Evolutionary conservation across 495 filamentous ascomycete genomes (phyloP).

Genomic region (Penicillium mononematosum): DNA sequence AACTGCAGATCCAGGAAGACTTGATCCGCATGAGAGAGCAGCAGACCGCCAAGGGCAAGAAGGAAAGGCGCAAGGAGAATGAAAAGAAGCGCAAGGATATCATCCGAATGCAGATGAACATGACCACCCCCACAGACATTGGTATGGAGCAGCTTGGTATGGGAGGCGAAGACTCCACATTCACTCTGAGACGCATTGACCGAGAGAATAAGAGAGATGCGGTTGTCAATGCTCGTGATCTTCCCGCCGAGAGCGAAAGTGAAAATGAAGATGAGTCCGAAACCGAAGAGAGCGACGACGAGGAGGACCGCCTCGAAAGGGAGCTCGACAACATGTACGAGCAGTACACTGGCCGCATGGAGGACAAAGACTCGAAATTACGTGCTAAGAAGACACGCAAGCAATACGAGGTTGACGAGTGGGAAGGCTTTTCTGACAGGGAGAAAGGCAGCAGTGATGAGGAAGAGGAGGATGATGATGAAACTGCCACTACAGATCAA

Average conservation of each 20-base stretch:
- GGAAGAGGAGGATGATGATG: slow-evolving; percentile 52
- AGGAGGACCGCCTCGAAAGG: slow-evolving; percentile 75
- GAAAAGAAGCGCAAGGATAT: slow-evolving; percentile 89
- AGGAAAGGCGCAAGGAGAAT: slow-evolving; percentile 77
- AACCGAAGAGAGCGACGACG: slow-evolving; percentile 67
- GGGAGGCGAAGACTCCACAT: slow-evolving; percentile 74
- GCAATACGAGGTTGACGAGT: slow-evolving; percentile 81
- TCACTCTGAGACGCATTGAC: slow-evolving; percentile 76
- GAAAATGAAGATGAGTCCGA: slow-evolving; percentile 61
- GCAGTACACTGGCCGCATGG: slow-evolving; percentile 75
- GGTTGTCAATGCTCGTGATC: slow-evolving; percentile 77
- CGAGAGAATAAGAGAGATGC: slow-evolving; percentile 65
- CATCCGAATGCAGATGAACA: slow-evolving; percentile 90
- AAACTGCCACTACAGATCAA: slow-evolving; percentile 51
- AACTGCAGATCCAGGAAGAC: slow-evolving; percentile 83
- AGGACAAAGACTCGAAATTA: slow-evolving; percentile 77
- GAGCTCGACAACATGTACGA: slow-evolving; percentile 86
- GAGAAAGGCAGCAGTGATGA: slow-evolving; percentile 54
- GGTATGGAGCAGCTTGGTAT: slow-evolving; percentile 88
- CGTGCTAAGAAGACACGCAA: slow-evolving; percentile 84
- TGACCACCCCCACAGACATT: slow-evolving; percentile 94
- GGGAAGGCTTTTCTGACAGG: slow-evolving; percentile 80
- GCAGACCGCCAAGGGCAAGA: slow-evolving; percentile 70
- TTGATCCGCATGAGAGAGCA: slow-evolving; percentile 77
- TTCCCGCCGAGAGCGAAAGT: slow-evolving; percentile 50